Percentiles rank a stretch among this genome's conserved stretches.
Conservation (phyloP, 2,329 filamentous ascomycete genomes). For the Monilinia laxa region DNA sequence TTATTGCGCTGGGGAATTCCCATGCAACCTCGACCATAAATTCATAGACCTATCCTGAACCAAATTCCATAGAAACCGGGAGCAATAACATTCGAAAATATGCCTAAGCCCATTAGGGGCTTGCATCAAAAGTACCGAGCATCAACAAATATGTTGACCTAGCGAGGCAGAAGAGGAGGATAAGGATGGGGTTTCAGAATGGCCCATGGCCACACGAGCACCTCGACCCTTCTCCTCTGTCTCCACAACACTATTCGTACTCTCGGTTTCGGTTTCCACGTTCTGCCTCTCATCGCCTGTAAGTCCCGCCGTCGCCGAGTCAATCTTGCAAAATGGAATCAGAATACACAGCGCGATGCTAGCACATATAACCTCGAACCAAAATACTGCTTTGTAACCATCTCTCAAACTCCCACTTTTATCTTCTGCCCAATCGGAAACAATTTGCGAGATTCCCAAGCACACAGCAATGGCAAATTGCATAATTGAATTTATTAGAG, state of each 20-base stretch:
- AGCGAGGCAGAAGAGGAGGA: constrained; percentile 12
- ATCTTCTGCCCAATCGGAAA: background rate
- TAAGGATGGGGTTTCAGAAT: background rate
- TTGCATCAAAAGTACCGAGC: background rate
- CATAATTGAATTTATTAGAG: constrained; percentile 55
- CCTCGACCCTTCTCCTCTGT: background rate
- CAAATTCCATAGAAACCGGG: background rate
- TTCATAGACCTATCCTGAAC: background rate
- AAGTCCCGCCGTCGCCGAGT: constrained; percentile 13
- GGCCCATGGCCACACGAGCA: background rate
- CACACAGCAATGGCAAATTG: constrained; percentile 20
- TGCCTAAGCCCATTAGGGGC: background rate
- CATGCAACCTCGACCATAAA: background rate
- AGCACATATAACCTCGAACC: constrained; percentile 21
- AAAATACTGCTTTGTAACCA: constrained; percentile 19
- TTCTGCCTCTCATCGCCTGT: background rate
- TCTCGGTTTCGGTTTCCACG: background rate
- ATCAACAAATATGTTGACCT: background rate
- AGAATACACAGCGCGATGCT: constrained; percentile 17
- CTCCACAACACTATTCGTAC: background rate
- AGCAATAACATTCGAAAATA: background rate
- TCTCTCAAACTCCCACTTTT: constrained; percentile 3
- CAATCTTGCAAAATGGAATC: constrained; percentile 20
- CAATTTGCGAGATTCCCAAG: constrained; percentile 12
- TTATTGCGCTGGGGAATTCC: background rate